Conservation (phyloP, 2,329 filamentous ascomycete species). For the Xylaria digitata region DNA sequence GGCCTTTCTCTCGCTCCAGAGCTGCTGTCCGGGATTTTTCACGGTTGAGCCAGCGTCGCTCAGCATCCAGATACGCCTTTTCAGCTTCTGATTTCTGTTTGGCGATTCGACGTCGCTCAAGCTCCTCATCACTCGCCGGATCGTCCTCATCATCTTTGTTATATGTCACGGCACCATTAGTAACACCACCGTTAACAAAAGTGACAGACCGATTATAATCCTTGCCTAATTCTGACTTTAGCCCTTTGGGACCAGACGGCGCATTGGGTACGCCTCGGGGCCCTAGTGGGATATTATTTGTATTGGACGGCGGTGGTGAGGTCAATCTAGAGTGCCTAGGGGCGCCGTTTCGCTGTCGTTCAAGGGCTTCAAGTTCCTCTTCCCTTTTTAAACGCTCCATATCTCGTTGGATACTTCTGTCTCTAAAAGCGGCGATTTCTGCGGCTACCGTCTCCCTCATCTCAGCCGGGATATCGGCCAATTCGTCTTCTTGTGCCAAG, state of each 20-base stretch:
- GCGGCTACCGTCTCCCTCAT: slow-evolving; percentile 95
- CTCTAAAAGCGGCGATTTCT: slow-evolving; percentile 94
- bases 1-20: slow-evolving; percentile 83
- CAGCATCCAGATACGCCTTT: slow-evolving; percentile 83
- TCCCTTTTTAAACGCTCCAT: slow-evolving; percentile 87
- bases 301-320: slow-evolving; percentile 72
- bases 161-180: slow-evolving; percentile 67
- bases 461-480: slow-evolving; percentile 94
- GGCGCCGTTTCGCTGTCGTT: slow-evolving; percentile 77
- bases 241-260: slow-evolving; percentile 72
- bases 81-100: slow-evolving; percentile 82
- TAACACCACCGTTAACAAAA: slow-evolving; percentile 83
- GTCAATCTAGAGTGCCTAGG: slow-evolving; percentile 73
- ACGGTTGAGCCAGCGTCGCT: slow-evolving; percentile 89
- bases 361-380: slow-evolving; percentile 90
- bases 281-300: slow-evolving; percentile 82
- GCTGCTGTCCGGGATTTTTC: slow-evolving; percentile 87
- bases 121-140: slow-evolving; percentile 86
- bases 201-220: slow-evolving; percentile 70
- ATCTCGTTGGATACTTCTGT: slow-evolving; percentile 88
- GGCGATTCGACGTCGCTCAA: slow-evolving; percentile 76
- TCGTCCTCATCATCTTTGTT: slow-evolving; percentile 86
- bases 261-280: slow-evolving; percentile 79
- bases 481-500: slow-evolving; percentile 87
- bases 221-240: slow-evolving; percentile 60